These are phyloP conservation scores for Cladosporium sp. DNA, from an alignment of 2,329 filamentous ascomycete species.

Conservation along the genomic window DNA sequence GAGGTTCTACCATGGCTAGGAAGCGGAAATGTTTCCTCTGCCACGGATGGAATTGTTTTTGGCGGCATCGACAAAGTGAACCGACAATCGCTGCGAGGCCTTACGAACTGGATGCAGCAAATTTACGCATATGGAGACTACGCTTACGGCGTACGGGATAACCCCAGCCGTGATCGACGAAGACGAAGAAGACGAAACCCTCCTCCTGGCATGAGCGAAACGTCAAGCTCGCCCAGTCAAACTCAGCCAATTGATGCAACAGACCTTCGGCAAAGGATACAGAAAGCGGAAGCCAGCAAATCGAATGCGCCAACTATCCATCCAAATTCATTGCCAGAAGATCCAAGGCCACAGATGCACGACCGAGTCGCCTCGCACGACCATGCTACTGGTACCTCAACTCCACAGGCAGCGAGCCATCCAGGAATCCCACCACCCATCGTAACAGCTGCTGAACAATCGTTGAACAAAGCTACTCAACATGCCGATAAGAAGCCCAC, in stretches of 20 bases:
- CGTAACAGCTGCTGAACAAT: slow-evolving; percentile 39
- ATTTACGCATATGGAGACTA: slow-evolving; percentile 78
- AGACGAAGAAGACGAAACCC: slow-evolving; percentile 39
- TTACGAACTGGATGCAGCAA: slow-evolving; percentile 84
- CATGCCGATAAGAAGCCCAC: slow-evolving; percentile 28
- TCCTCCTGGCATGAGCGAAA: slow-evolving; percentile 25
- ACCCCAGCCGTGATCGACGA: slow-evolving; percentile 62
- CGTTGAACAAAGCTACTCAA: slow-evolving; percentile 39
- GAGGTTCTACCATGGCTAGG: slow-evolving; percentile 63
- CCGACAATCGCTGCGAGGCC: slow-evolving; percentile 62
- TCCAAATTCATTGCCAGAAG: slow-evolving; percentile 20
- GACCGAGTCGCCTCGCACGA: slow-evolving; percentile 25
- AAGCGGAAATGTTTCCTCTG: slow-evolving; percentile 58
- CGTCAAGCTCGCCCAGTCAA: background rate
- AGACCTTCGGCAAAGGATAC: slow-evolving; percentile 11
- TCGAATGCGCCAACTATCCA: slow-evolving; percentile 13
- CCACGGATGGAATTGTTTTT: slow-evolving; percentile 81
- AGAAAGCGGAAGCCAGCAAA: slow-evolving; percentile 7
- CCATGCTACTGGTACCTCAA: slow-evolving; percentile 18
- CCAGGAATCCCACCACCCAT: slow-evolving; percentile 45
- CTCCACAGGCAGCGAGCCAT: slow-evolving; percentile 12
- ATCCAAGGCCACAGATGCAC: slow-evolving; percentile 36
- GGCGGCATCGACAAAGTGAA: slow-evolving; percentile 72
- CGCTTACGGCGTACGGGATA: slow-evolving; percentile 79
- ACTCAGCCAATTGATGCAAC: background rate